Conservation (phyloP, 768 basidiomycete species). For the Pulveroboletus sp. region DNA sequence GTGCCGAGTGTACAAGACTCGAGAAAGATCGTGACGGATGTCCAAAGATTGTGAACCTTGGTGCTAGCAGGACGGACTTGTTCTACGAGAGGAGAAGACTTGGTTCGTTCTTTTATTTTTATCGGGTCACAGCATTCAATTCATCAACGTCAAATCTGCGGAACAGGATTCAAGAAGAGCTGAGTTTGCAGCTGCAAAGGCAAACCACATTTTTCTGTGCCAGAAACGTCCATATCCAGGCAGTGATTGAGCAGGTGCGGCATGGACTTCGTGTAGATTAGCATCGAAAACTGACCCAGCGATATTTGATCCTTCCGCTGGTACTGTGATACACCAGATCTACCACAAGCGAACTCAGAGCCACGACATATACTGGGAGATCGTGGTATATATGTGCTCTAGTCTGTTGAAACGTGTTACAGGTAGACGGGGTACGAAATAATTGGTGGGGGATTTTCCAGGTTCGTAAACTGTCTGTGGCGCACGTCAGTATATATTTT, state of each 20-base stretch:
- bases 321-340: neutral
- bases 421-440: slow-evolving; percentile 63
- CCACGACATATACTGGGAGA: neutral
- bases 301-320: too few relatives aligned
- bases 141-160: neutral
- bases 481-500: slow-evolving; percentile 9
- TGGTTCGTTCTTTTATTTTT: slow-evolving; percentile 47
- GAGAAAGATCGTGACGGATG: slow-evolving; percentile 99
- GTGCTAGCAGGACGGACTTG: slow-evolving; percentile 86
- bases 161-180: slow-evolving; percentile 33
- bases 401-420: slow-evolving; percentile 15
- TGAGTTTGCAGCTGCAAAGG: slow-evolving; percentile 8
- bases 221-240: too few relatives aligned
- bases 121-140: neutral
- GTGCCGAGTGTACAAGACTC: slow-evolving; percentile 93
- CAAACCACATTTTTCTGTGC: too few relatives aligned
- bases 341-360: neutral
- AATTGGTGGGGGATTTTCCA: slow-evolving; percentile 62
- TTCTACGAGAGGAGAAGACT: slow-evolving; percentile 89
- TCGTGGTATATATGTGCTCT: slow-evolving; percentile 5
- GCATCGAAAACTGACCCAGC: neutral
- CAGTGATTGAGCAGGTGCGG: neutral
- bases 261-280: neutral
- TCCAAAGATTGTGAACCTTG: slow-evolving; percentile 97
- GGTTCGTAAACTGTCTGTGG: slow-evolving; percentile 49